Evolutionary conservation across 768 basidiomycete species (phyloP), one percentile per base, ranked within the genome.

Genomic region (Pholiota molesta): DNA sequence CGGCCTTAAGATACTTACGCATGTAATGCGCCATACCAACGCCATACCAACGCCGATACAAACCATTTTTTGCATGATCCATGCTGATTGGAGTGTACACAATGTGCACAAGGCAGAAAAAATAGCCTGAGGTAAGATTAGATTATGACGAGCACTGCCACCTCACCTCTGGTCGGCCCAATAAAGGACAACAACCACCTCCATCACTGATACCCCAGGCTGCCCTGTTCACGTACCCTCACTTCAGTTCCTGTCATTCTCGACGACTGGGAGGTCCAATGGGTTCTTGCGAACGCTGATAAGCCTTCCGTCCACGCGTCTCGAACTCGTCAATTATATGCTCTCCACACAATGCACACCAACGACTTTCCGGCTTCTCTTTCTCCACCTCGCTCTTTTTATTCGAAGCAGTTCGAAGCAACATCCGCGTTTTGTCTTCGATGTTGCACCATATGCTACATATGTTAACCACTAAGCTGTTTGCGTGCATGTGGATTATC

Each of bases 351-450:
- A 42, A 16, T 16, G 19, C 42, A 44, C n/a, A 16, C 47, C 4
- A 49, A 49, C 21, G 2, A 49, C 23, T 19, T 21, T 13, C 26
- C 9, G 29, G 53, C 49, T 59, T 59, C 58, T 62, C 35, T 31
- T 33, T 52, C 33, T 63, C 33, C 49, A 58, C 61, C 53, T 19
- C 40, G 60, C 45, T 21, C 40, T 35, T 60, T 62, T 65, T 65
- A 52, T 62, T 61, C 64, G 64, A 65, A 53, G n/a, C n/a, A n/a
- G n/a, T n/a, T n/a, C n/a, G n/a, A n/a, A 59, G 60, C 52, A 52
- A 59, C 55, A 45, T 53, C 64, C 61, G 58, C 7, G 13, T 37
- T 39, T 10, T 28, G 28, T 17, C 45, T 19, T 35, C 28, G 19
- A 33, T 2, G 35, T 42, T 11, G 14, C 35, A 35, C 40, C 47